Conservation (phyloP, 2,329 filamentous ascomycete genomes). For the Fusarium sp. region DNA sequence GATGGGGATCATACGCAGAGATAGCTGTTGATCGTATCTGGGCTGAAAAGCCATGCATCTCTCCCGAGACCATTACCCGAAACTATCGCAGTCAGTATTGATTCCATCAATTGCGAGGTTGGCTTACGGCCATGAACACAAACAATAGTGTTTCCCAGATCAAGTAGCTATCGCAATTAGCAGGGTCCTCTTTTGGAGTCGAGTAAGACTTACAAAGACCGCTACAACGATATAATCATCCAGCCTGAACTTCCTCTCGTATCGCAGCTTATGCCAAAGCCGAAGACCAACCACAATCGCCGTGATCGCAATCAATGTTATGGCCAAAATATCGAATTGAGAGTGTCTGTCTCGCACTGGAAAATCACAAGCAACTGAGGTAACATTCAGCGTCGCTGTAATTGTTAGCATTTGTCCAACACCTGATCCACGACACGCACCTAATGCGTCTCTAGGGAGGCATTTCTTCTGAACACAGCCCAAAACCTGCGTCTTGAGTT, state of each 20-base stretch:
- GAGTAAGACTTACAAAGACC: neutral
- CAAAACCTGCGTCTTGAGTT: neutral
- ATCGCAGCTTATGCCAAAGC: neutral
- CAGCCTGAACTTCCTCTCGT: neutral
- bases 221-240: neutral
- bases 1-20: neutral
- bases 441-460: neutral
- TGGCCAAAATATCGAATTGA: neutral
- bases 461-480: neutral
- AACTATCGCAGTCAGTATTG: neutral
- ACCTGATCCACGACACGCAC: neutral
- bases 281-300: neutral
- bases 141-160: neutral
- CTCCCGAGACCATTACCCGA: slow-evolving; percentile 4
- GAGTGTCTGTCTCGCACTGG: neutral
- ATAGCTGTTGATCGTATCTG: neutral
- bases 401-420: neutral
- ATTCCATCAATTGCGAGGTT: fast-evolving
- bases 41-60: slow-evolving; percentile 9
- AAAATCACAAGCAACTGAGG: neutral
- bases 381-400: neutral
- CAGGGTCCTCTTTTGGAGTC: fast-evolving
- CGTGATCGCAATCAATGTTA: neutral
- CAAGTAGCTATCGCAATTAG: neutral
- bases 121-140: neutral